A percentile compares a stretch with the other conserved stretches of the same genome.
Conservation (phyloP, 108 stramenopile genomes). For the Pelagomonas calceolata region DNA sequence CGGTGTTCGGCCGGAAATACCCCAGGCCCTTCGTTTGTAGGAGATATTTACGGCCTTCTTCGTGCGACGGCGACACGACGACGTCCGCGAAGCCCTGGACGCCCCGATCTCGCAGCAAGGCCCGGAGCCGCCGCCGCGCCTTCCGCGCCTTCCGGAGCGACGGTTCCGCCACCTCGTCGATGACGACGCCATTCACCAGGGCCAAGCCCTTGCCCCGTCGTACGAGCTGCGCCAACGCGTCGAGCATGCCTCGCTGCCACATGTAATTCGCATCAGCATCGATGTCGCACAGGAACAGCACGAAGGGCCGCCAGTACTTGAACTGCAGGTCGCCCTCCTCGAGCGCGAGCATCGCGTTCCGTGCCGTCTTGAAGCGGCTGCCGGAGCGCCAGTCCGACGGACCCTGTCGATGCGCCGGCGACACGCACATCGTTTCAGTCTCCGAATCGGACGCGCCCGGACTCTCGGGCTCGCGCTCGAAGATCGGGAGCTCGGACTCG, state of each 20-base stretch:
- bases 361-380: slow-evolving; percentile 15
- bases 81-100: slow-evolving; percentile 15
- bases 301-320: slow-evolving; percentile 41
- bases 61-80: neutral
- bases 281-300: slow-evolving; percentile 29
- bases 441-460: too few species aligned
- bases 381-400: neutral
- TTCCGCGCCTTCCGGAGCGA: too few species aligned
- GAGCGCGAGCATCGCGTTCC: slow-evolving; percentile 25
- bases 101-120: neutral
- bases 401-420: too few species aligned
- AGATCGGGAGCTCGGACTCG: too few species aligned
- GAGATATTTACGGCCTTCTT: neutral
- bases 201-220: too few species aligned
- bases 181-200: too few species aligned
- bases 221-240: too few species aligned
- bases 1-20: slow-evolving; percentile 31
- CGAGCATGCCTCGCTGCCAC: too few species aligned
- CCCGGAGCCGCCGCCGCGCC: slow-evolving; percentile 1
- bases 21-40: slow-evolving; percentile 34
- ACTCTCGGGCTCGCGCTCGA: too few species aligned
- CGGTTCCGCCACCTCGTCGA: too few species aligned
- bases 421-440: too few species aligned
- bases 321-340: neutral
- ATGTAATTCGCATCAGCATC: slow-evolving; percentile 1